Conservation (phyloP, 768 basidiomycete species). For the Lentinus tigrinus region DNA sequence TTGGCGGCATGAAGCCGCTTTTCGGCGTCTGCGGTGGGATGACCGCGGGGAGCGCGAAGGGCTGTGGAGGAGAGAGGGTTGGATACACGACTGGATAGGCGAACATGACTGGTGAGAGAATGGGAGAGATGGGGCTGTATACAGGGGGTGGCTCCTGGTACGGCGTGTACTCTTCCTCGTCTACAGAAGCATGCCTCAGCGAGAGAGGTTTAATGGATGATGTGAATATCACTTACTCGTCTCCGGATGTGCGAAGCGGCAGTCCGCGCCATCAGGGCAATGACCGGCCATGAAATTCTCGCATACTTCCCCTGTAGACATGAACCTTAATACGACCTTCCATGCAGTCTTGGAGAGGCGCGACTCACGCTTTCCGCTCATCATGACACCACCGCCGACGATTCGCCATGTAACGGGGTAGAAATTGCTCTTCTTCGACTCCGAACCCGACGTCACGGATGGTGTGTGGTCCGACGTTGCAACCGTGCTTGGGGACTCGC, state of each 20-base stretch:
- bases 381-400: slow-evolving; percentile 74
- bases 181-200: neutral
- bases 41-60: slow-evolving; percentile 4
- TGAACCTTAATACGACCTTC: neutral
- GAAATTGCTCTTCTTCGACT: slow-evolving; percentile 43
- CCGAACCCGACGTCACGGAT: slow-evolving; percentile 1
- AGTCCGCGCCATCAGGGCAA: slow-evolving; percentile 28
- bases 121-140: slow-evolving; percentile 1
- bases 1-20: neutral
- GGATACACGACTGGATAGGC: slow-evolving; percentile 8
- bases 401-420: slow-evolving; percentile 75
- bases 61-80: slow-evolving; percentile 2
- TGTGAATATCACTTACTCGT: neutral
- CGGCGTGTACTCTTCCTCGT: neutral
- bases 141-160: slow-evolving; percentile 3
- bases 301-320: slow-evolving; percentile 25
- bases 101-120: slow-evolving; percentile 8
- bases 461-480: neutral
- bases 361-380: slow-evolving; percentile 41
- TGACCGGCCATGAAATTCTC: slow-evolving; percentile 25
- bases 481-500: neutral
- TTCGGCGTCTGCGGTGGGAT: neutral
- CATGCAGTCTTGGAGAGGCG: neutral
- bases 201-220: neutral
- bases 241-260: slow-evolving; percentile 26